Evolutionary conservation across 768 basidiomycete genomes (phyloP).

Genomic region (Mrakia blollopis): DNA sequence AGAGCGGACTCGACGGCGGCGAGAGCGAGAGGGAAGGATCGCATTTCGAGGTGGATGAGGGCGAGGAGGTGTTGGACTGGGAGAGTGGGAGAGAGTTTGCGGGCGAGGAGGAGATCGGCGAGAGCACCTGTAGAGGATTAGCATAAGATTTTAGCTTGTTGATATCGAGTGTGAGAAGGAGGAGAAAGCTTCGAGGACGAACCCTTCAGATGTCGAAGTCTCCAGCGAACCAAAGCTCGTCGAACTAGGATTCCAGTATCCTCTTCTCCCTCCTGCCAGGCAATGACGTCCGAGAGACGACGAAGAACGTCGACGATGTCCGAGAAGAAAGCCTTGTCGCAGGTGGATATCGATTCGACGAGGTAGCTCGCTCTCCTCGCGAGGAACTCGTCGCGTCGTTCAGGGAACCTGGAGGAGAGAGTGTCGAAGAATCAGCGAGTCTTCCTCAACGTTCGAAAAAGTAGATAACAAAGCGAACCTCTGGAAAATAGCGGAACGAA

Average conservation of each 20-base stretch:
- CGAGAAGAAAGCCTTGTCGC: slow-evolving; percentile 28
- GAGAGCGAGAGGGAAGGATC: neutral
- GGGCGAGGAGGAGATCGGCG: slow-evolving; percentile 17
- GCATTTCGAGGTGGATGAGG: slow-evolving; percentile 24
- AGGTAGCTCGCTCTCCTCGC: slow-evolving; percentile 17
- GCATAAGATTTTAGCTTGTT: neutral
- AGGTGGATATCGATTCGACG: neutral
- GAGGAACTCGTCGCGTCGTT: slow-evolving; percentile 29
- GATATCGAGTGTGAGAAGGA: neutral
- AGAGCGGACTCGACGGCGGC: slow-evolving; percentile 11
- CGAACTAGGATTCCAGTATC: slow-evolving; percentile 30
- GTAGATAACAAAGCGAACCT: neutral
- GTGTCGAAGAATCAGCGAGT: neutral
- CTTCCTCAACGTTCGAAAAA: neutral
- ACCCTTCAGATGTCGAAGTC: slow-evolving; percentile 23
- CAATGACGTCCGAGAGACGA: slow-evolving; percentile 16
- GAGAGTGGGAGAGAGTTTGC: slow-evolving; percentile 21
- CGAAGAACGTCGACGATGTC: slow-evolving; percentile 20
- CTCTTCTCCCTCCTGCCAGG: slow-evolving; percentile 31
- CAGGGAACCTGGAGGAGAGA: slow-evolving; percentile 12
- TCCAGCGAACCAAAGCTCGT: slow-evolving; percentile 28
- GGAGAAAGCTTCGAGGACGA: neutral
- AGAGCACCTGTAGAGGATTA: neutral
- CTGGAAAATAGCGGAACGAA: slow-evolving; percentile 23
- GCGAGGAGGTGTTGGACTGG: slow-evolving; percentile 31